Percentiles rank a stretch among this genome's conserved stretches.
Evolutionary conservation across 2,329 filamentous ascomycete genomes (phyloP).

Genomic region (Claviceps cyperi): DNA sequence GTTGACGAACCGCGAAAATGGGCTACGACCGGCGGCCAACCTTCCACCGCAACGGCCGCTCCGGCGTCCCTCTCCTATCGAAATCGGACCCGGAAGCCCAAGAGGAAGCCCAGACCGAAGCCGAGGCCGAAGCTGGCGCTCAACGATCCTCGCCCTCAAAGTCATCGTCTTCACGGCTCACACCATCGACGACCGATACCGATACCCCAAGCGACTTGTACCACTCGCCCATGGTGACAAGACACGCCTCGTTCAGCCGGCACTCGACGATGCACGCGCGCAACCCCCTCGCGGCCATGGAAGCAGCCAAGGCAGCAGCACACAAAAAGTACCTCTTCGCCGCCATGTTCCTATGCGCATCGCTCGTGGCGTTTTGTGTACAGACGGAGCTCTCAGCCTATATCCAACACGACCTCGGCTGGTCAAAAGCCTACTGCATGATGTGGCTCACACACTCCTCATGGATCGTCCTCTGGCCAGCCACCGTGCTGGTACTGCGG

Average conservation of each 20-base stretch:
- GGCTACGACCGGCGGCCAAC: constrained; percentile 6
- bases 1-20: not conserved
- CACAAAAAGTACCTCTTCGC: constrained; percentile 79
- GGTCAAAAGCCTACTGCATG: constrained; percentile 99
- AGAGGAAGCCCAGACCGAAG: not conserved
- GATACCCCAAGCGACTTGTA: constrained; percentile 1
- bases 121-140: constrained; percentile 12
- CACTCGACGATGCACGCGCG: constrained; percentile 62
- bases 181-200: constrained; percentile 12
- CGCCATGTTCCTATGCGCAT: constrained; percentile 66
- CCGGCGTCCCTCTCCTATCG: constrained; percentile 10
- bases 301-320: constrained; percentile 30
- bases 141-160: constrained; percentile 9
- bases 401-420: constrained; percentile 81
- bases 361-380: constrained; percentile 74
- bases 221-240: constrained; percentile 1
- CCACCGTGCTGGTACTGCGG: constrained; percentile 66
- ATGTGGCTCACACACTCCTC: constrained; percentile 94
- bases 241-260: constrained; percentile 16
- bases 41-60: constrained; percentile 6
- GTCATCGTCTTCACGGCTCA: constrained; percentile 10
- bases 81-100: constrained; percentile 7
- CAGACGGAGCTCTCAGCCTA: constrained; percentile 95
- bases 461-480: constrained; percentile 80
- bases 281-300: constrained; percentile 42